Evolutionary conservation across 2,329 filamentous ascomycete species (phyloP).

Genomic region (Phoma herbarum): DNA sequence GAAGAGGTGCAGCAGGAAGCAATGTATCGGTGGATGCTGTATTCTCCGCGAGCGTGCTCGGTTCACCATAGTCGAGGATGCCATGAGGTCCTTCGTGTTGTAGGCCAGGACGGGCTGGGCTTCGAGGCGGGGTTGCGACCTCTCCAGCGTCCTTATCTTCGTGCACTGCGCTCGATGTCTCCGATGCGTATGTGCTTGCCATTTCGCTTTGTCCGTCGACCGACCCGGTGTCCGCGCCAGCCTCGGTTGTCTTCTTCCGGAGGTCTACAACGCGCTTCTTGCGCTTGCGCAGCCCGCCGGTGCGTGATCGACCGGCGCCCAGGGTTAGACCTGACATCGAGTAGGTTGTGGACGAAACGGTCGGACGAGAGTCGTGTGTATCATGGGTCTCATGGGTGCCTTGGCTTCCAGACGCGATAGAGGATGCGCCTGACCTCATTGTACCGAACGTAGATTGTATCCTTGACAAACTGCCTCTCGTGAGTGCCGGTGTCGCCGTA

Average conservation of each 20-base stretch:
- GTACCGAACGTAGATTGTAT: slow-evolving; percentile 56
- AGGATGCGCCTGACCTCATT: slow-evolving; percentile 58
- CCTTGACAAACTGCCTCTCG: slow-evolving; percentile 56
- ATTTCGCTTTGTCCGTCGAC: slow-evolving; percentile 60
- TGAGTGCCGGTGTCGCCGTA: slow-evolving; percentile 52
- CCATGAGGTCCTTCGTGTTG: slow-evolving; percentile 38
- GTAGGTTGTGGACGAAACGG: slow-evolving; percentile 63
- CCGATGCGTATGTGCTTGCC: slow-evolving; percentile 65
- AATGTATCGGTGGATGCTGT: slow-evolving; percentile 30
- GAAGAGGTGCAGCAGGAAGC: slow-evolving; percentile 40
- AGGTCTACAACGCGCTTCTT: slow-evolving; percentile 86
- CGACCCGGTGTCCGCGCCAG: slow-evolving; percentile 59
- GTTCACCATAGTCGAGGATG: slow-evolving; percentile 38
- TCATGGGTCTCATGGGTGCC: slow-evolving; percentile 39
- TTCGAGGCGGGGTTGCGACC: slow-evolving; percentile 45
- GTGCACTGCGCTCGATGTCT: slow-evolving; percentile 58
- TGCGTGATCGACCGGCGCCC: slow-evolving; percentile 67
- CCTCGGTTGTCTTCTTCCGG: slow-evolving; percentile 66
- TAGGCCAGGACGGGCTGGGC: slow-evolving; percentile 33
- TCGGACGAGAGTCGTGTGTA: slow-evolving; percentile 69
- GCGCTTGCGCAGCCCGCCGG: slow-evolving; percentile 74
- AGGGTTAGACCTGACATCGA: slow-evolving; percentile 71
- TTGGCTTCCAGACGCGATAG: slow-evolving; percentile 58
- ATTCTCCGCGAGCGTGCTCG: slow-evolving; percentile 33
- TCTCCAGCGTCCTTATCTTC: slow-evolving; percentile 47